These are phyloP conservation scores for Tricharina praecox DNA, from an alignment of 495 filamentous ascomycete genomes.

Conservation along the genomic window DNA sequence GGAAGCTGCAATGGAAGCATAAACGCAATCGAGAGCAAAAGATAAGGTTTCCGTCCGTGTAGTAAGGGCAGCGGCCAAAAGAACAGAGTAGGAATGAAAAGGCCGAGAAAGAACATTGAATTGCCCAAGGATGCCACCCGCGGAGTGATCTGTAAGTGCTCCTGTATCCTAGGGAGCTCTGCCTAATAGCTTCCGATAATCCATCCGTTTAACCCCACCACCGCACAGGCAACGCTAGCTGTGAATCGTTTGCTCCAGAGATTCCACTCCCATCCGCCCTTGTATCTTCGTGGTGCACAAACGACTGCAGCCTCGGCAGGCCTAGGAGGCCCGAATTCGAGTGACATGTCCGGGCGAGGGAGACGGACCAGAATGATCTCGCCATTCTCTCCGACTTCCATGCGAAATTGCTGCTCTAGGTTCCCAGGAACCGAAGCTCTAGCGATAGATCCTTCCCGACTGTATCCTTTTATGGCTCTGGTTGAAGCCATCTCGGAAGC, in stretches of 20 bases:
- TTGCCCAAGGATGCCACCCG: slow-evolving; percentile 55
- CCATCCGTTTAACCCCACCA: slow-evolving; percentile 48
- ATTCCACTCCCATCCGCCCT: slow-evolving; percentile 22
- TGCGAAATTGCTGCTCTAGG: neutral
- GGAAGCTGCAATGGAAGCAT: slow-evolving; percentile 60
- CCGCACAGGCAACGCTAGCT: slow-evolving; percentile 51
- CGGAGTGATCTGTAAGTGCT: slow-evolving; percentile 46
- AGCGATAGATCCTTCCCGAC: neutral
- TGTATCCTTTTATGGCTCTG: neutral
- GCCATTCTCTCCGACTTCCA: slow-evolving; percentile 6
- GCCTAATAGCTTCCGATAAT: slow-evolving; percentile 60
- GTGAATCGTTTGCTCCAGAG: slow-evolving; percentile 43
- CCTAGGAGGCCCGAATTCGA: neutral
- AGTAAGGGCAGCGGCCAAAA: slow-evolving; percentile 62
- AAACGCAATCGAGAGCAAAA: slow-evolving; percentile 33
- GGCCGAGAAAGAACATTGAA: slow-evolving; percentile 48
- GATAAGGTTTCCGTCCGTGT: slow-evolving; percentile 61
- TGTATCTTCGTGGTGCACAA: neutral
- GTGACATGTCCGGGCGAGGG: neutral
- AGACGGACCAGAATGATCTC: slow-evolving; percentile 5
- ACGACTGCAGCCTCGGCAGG: neutral
- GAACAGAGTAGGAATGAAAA: slow-evolving; percentile 48
- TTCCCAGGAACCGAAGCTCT: neutral
- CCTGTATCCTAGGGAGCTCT: slow-evolving; percentile 57
- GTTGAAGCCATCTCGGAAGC: neutral